phyloP scores from a whole-genome alignment of 192 early-diverging fungal genomes.

The Coemansia sp. region DNA sequence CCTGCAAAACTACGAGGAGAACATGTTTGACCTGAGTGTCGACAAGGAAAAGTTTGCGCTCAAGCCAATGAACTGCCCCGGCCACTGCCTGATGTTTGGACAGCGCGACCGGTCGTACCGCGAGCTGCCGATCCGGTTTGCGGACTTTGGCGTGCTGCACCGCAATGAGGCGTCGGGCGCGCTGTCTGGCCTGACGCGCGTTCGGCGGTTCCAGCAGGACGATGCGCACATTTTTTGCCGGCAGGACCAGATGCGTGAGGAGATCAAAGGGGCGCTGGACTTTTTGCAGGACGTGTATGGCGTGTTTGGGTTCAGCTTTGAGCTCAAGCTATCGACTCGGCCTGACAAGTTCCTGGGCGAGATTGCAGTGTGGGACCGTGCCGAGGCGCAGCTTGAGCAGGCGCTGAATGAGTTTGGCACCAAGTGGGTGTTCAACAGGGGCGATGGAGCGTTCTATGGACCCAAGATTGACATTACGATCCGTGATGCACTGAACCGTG shows the following conservation, averaged over 20 bases:
- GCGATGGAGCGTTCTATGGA: slow-evolving; percentile 99
- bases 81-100: slow-evolving; percentile 96
- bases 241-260: slow-evolving; percentile 75
- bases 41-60: slow-evolving; percentile 97
- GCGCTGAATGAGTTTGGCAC: slow-evolving; percentile 77
- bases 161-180: slow-evolving; percentile 94
- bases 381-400: slow-evolving; percentile 76
- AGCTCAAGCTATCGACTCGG: slow-evolving; percentile 89
- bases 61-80: slow-evolving; percentile 99
- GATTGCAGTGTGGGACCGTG: slow-evolving; percentile 85
- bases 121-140: slow-evolving; percentile 91
- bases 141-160: slow-evolving; percentile 98
- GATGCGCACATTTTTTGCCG: slow-evolving; percentile 99
- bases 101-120: slow-evolving; percentile 91
- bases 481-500: slow-evolving; percentile 86
- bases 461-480: slow-evolving; percentile 99
- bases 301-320: slow-evolving; percentile 92
- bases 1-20: slow-evolving; percentile 94
- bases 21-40: slow-evolving; percentile 93
- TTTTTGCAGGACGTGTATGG: slow-evolving; percentile 90
- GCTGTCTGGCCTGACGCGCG: slow-evolving; percentile 90
- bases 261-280: slow-evolving; percentile 83
- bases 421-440: slow-evolving; percentile 85
- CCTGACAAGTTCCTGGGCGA: slow-evolving; percentile 95
- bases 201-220: slow-evolving; percentile 98